phyloP scores from a whole-genome alignment of 2,329 filamentous ascomycete species.

The Amylocarpus encephaloides region DNA sequence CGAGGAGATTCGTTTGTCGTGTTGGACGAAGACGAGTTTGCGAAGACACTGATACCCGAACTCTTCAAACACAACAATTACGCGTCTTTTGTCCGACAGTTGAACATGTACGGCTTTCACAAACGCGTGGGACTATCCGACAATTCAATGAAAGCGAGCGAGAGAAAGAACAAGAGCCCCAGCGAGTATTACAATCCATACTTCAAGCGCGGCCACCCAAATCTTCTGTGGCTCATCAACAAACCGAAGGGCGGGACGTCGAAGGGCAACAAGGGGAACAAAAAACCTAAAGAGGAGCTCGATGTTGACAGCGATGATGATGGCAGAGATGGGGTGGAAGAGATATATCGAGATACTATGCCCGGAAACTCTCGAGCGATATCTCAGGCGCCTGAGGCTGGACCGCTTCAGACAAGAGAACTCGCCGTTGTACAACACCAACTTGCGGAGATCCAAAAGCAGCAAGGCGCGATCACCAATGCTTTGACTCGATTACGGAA shows the following conservation, averaged over 20 bases:
- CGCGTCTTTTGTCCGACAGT: slow-evolving; percentile 67
- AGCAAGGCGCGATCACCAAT: slow-evolving; percentile 78
- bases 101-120: slow-evolving; percentile 61
- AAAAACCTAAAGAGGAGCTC: slow-evolving; percentile 54
- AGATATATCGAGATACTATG: slow-evolving; percentile 37
- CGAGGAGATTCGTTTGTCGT: slow-evolving; percentile 96
- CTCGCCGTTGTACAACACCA: slow-evolving; percentile 72
- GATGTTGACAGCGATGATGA: slow-evolving; percentile 69
- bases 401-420: slow-evolving; percentile 61
- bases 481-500: slow-evolving; percentile 75
- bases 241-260: slow-evolving; percentile 73
- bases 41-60: slow-evolving; percentile 65
- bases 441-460: slow-evolving; percentile 72
- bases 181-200: slow-evolving; percentile 98
- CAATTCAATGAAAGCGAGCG: slow-evolving; percentile 95
- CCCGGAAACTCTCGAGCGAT: slow-evolving; percentile 34
- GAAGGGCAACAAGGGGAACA: slow-evolving; percentile 48
- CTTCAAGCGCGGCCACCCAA: slow-evolving; percentile 87
- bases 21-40: slow-evolving; percentile 87
- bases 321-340: slow-evolving; percentile 36
- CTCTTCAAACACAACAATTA: slow-evolving; percentile 78
- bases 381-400: slow-evolving; percentile 32
- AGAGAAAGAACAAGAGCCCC: slow-evolving; percentile 94
- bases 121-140: slow-evolving; percentile 83
- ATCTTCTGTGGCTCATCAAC: slow-evolving; percentile 91